Percentiles rank a stretch among this genome's conserved stretches.
Evolutionary conservation across 2,329 filamentous ascomycete species (phyloP).

Genomic region (Monilinia aucupariae): DNA sequence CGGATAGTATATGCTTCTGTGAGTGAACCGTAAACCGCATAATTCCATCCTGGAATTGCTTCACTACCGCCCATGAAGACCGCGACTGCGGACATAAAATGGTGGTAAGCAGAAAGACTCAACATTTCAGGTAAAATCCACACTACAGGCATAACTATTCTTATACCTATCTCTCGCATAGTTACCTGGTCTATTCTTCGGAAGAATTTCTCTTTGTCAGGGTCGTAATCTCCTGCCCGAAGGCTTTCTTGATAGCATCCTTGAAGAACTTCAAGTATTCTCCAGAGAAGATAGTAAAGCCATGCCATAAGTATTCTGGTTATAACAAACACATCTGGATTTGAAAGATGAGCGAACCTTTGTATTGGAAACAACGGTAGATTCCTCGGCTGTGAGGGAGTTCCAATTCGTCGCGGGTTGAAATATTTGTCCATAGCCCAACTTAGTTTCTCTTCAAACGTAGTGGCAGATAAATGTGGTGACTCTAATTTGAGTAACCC

Average conservation of each 20-base stretch:
- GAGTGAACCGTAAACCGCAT: background rate
- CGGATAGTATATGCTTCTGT: constrained; percentile 7
- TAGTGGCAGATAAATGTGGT: background rate
- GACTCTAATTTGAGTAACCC: background rate
- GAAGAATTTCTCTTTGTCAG: constrained; percentile 4
- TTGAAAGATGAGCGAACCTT: background rate
- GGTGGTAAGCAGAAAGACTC: background rate
- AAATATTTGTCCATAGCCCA: background rate
- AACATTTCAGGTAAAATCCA: background rate
- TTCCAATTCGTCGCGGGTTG: background rate
- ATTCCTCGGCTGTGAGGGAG: background rate
- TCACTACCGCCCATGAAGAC: background rate
- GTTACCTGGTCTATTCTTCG: background rate
- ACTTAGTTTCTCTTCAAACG: background rate
- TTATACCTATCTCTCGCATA: background rate
- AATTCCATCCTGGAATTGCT: constrained; percentile 5
- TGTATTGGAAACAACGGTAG: constrained; percentile 5
- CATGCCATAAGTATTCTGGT: constrained; percentile 4
- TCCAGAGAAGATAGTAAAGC: constrained; percentile 6
- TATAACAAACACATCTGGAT: background rate
- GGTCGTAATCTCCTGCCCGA: background rate
- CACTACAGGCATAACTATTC: background rate
- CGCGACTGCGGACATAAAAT: background rate
- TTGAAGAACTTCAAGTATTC: background rate
- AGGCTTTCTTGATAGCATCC: background rate